Evolutionary conservation across 495 filamentous ascomycete species (phyloP).

Genomic region (Xylaria bambusicola): DNA sequence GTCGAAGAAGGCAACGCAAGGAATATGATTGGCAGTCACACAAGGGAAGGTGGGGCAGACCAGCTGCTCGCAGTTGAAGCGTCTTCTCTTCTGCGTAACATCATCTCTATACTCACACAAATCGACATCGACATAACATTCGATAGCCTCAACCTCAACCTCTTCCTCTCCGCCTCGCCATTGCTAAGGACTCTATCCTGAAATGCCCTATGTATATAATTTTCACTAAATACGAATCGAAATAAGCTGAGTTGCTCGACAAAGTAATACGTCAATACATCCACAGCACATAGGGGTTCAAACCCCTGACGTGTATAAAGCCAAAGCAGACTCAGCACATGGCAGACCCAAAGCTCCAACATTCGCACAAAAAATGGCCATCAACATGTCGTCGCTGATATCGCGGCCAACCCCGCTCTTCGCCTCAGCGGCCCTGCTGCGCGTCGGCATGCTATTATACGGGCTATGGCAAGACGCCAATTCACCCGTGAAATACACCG

Average conservation of each 20-base stretch:
- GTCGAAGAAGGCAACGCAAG: too few species aligned
- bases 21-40: too few species aligned
- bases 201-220: too few species aligned
- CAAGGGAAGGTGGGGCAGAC: neutral
- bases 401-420: constrained; percentile 60
- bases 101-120: too few species aligned
- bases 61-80: constrained; percentile 6
- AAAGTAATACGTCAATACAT: too few species aligned
- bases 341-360: neutral
- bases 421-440: constrained; percentile 65
- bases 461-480: constrained; percentile 88
- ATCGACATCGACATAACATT: too few species aligned
- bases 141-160: too few species aligned
- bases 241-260: too few species aligned
- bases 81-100: neutral
- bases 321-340: neutral
- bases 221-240: too few species aligned
- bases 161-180: too few species aligned
- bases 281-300: neutral
- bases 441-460: constrained; percentile 74
- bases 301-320: constrained; percentile 7
- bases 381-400: constrained; percentile 32
- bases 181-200: too few species aligned
- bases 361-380: constrained; percentile 9
- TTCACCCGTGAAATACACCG: constrained; percentile 93